Evolutionary conservation across 2,329 filamentous ascomycete genomes (phyloP).

Genomic region (Bipolaris victoriae): DNA sequence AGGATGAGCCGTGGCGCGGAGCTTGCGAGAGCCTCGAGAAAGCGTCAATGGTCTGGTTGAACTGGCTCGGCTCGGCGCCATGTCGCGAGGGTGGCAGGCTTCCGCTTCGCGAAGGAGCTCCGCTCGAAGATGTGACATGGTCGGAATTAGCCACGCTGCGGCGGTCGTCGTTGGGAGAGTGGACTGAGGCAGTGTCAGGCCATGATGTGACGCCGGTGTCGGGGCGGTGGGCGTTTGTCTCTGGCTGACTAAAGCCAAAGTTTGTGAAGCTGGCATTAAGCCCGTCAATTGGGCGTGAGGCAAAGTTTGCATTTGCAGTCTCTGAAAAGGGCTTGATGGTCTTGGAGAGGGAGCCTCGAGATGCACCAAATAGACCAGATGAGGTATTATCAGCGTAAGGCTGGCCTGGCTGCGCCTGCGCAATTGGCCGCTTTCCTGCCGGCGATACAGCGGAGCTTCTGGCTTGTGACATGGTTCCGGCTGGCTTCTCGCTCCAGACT

Average conservation of each 20-base stretch:
- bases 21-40: slow-evolving; percentile 38
- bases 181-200: slow-evolving; percentile 44
- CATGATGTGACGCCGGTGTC: slow-evolving; percentile 42
- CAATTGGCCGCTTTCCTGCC: slow-evolving; percentile 47
- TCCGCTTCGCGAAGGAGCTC: slow-evolving; percentile 59
- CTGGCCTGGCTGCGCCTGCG: slow-evolving; percentile 44
- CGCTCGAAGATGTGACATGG: slow-evolving; percentile 54
- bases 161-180: slow-evolving; percentile 53
- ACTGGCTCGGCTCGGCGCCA: slow-evolving; percentile 49
- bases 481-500: slow-evolving; percentile 63
- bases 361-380: slow-evolving; percentile 36
- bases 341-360: slow-evolving; percentile 32
- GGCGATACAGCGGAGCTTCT: slow-evolving; percentile 47
- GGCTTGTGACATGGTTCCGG: slow-evolving; percentile 39
- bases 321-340: slow-evolving; percentile 41
- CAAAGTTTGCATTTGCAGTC: slow-evolving; percentile 42
- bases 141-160: slow-evolving; percentile 49
- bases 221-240: slow-evolving; percentile 35
- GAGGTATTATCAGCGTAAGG: slow-evolving; percentile 37
- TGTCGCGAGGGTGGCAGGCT: slow-evolving; percentile 64
- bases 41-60: slow-evolving; percentile 36
- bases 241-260: slow-evolving; percentile 41
- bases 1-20: slow-evolving; percentile 57
- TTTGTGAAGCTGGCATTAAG: slow-evolving; percentile 43
- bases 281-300: slow-evolving; percentile 39